Percentiles rank a stretch among this genome's conserved stretches.
Conservation (phyloP, 2,329 filamentous ascomycete species). For the Aquanectria penicillioides region DNA sequence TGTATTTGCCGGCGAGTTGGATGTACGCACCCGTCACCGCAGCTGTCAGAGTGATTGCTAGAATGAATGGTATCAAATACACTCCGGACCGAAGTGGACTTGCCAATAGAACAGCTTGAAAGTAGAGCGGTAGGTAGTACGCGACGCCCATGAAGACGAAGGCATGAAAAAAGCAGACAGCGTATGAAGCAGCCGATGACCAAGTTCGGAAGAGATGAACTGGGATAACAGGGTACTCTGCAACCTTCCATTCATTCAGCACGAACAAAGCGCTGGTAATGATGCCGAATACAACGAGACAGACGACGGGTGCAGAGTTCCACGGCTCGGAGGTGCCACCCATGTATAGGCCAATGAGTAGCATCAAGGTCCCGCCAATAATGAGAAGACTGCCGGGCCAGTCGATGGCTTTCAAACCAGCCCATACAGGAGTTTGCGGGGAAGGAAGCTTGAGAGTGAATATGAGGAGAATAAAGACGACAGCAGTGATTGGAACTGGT, state of each 20-base stretch:
- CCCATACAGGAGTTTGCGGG: slow-evolving; percentile 68
- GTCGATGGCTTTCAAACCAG: slow-evolving; percentile 70
- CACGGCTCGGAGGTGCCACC: slow-evolving; percentile 72
- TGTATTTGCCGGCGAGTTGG: slow-evolving; percentile 67
- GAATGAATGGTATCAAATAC: slow-evolving; percentile 70
- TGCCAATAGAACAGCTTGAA: slow-evolving; percentile 73
- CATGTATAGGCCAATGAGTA: slow-evolving; percentile 75
- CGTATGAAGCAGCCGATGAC: slow-evolving; percentile 68
- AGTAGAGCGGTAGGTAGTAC: slow-evolving; percentile 80
- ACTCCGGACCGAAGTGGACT: slow-evolving; percentile 69
- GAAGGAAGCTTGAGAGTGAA: slow-evolving; percentile 75
- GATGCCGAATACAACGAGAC: slow-evolving; percentile 69
- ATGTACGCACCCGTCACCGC: slow-evolving; percentile 55
- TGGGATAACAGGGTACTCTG: slow-evolving; percentile 75
- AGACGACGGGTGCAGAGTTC: slow-evolving; percentile 69
- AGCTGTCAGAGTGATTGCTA: slow-evolving; percentile 56
- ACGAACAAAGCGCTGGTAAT: slow-evolving; percentile 62
- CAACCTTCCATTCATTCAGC: slow-evolving; percentile 70
- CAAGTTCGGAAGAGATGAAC: slow-evolving; percentile 65
- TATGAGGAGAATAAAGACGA: slow-evolving; percentile 66
- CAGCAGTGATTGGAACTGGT: slow-evolving; percentile 60
- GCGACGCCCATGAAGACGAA: slow-evolving; percentile 71
- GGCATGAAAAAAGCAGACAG: slow-evolving; percentile 55
- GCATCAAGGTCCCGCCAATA: slow-evolving; percentile 73
- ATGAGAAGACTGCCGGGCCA: slow-evolving; percentile 71